Percentiles rank a stretch among this genome's conserved stretches.
Conservation (phyloP, 1,284 basidiomycete species). For the Vanrija humicola region DNA sequence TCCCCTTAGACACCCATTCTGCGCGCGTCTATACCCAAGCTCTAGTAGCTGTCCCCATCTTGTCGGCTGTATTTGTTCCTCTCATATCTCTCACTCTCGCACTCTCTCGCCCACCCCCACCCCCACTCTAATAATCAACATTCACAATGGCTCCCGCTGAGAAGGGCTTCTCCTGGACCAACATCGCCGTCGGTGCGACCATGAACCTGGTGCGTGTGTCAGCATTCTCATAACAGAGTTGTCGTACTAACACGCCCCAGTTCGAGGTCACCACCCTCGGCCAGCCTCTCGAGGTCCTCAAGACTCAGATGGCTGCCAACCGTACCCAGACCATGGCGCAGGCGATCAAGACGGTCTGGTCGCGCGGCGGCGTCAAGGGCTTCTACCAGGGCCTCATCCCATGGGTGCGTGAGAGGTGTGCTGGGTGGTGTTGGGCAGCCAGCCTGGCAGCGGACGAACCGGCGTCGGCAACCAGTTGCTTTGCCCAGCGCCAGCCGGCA, state of each 20-base stretch:
- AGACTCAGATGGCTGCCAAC: constrained; percentile 98
- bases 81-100: background rate
- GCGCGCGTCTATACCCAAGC: constrained; percentile 5
- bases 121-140: background rate
- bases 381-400: constrained; percentile 99
- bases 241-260: constrained; percentile 9
- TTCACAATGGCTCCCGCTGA: constrained; percentile 56
- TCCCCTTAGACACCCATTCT: too few relatives aligned
- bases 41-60: background rate
- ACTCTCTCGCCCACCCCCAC: background rate
- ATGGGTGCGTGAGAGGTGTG: constrained; percentile 62
- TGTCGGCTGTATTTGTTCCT: background rate
- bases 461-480: background rate
- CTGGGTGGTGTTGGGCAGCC: background rate
- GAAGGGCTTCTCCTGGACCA: constrained; percentile 96
- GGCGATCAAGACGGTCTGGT: constrained; percentile 82
- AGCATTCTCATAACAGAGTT: background rate
- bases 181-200: constrained; percentile 95
- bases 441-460: too few relatives aligned
- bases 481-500: too few relatives aligned
- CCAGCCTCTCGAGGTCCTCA: constrained; percentile 96
- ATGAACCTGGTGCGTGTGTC: constrained; percentile 78
- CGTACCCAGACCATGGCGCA: constrained; percentile 83
- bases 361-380: constrained; percentile 80
- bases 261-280: constrained; percentile 88